Conservation (phyloP, 768 basidiomycete species). For the Holtermanniella nyarrowii region DNA sequence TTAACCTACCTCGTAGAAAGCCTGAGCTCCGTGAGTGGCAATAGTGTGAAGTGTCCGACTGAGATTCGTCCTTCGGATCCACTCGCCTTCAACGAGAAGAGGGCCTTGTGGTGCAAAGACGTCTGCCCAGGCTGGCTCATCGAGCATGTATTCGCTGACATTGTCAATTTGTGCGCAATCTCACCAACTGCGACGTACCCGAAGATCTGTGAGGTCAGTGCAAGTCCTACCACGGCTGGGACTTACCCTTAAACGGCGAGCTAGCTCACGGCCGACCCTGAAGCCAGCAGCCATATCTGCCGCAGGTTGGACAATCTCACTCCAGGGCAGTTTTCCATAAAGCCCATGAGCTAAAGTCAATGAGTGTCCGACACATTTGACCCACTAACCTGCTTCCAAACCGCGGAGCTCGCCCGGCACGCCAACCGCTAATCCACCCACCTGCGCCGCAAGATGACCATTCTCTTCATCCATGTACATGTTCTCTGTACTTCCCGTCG, state of each 20-base stretch:
- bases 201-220: conserved; percentile 8
- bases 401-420: conserved; percentile 87
- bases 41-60: conserved; percentile 65
- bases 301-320: conserved; percentile 61
- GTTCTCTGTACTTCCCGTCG: conserved; percentile 56
- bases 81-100: conserved; percentile 64
- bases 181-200: conserved; percentile 6
- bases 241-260: conserved; percentile 58
- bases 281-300: conserved; percentile 66
- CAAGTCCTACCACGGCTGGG: not conserved
- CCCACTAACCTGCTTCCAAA: conserved; percentile 50
- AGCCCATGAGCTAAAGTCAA: conserved; percentile 52
- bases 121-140: conserved; percentile 58
- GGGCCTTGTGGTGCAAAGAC: conserved; percentile 71
- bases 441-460: conserved; percentile 44
- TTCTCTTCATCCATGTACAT: conserved; percentile 61
- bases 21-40: conserved; percentile 63
- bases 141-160: conserved; percentile 31
- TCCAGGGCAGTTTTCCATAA: conserved; percentile 78
- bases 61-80: conserved; percentile 60
- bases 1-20: conserved; percentile 52
- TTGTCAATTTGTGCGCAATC: not conserved
- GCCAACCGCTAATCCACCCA: conserved; percentile 76
- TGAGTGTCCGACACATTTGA: not conserved
- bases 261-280: conserved; percentile 68